Conservation (phyloP, 768 basidiomycete species). For the Auriscalpium microsporum region DNA sequence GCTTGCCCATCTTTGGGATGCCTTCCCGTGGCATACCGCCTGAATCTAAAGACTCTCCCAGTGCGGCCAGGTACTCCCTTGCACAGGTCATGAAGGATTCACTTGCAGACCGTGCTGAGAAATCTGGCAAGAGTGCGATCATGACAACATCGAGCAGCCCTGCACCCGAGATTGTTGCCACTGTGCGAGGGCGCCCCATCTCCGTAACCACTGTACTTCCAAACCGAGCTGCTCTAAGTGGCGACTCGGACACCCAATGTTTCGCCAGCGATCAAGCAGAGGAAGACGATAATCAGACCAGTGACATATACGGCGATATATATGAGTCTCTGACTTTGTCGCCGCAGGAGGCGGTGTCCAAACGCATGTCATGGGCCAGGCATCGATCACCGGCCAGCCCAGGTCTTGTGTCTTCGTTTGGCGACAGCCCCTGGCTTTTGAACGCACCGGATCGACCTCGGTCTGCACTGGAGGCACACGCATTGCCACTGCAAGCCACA, state of each 20-base stretch:
- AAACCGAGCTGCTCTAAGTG: too few species aligned
- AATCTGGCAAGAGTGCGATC: too few species aligned
- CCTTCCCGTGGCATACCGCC: too few species aligned
- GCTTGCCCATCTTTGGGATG: neutral
- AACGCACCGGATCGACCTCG: slow-evolving; percentile 3
- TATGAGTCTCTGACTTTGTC: slow-evolving; percentile 9
- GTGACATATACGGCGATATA: slow-evolving; percentile 2
- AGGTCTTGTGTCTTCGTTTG: neutral
- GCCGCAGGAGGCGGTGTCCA: slow-evolving; percentile 6
- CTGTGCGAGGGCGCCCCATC: too few species aligned
- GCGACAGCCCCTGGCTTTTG: neutral
- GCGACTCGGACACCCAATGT: too few species aligned
- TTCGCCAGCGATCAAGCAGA: neutral
- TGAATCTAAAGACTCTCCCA: too few species aligned
- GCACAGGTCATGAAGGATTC: neutral
- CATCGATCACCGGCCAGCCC: neutral
- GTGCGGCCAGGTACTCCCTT: neutral
- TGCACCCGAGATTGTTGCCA: too few species aligned
- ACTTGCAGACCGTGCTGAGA: neutral
- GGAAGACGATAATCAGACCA: neutral
- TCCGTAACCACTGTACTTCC: too few species aligned
- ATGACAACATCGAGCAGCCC: too few species aligned
- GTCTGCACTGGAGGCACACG: slow-evolving; percentile 2
- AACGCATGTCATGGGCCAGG: slow-evolving; percentile 11
- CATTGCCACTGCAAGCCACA: neutral